Base-by-base conservation (phyloP, 163 green algal species). In the Scenedesmus sp. region DNA sequence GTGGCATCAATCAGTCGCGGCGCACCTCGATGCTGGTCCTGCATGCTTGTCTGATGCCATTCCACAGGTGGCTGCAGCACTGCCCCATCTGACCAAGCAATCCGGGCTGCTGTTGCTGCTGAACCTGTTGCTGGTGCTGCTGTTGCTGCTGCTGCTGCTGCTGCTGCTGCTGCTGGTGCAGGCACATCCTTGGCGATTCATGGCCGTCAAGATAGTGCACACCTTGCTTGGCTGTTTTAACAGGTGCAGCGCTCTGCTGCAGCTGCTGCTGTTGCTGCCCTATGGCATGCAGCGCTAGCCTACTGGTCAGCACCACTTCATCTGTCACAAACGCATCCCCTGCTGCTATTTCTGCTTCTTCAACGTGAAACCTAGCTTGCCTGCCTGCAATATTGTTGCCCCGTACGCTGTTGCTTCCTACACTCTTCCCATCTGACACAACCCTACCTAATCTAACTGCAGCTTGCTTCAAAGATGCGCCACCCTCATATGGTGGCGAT, bases 81-180 rank as follows among this genome's bases (percentile, higher is more conserved):
- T 76, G 30, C 9, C 33, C 30, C 10, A 72, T 24, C 46, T 70
- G 44, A 56, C 49, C 22, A 33, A 65, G 44, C 43, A n/a, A 42
- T 24, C 16, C 22, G 18, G 12, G 30, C 16, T 72, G 13, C 65
- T 37, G 65, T 5, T 76, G 65, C 65, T 40, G 65, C 65, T 40
- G n/a, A n/a, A n/a, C n/a, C n/a, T n/a, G 65, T 40, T 76, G 9
- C 56, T 65, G 68, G 37, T 88, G 83, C 53, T 80, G 83, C 56
- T 78, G 83, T 42, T 42, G 43, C 33, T 88, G 82, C 53, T 87
- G 53, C 37, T 46, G 59, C 59, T 30, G 80, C 46, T 49, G n/a
- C 56, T 81, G 83, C 56, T 81, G 83, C 70, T 81, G 78, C 78
- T 56, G 78, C 78, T 84, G 78, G 22, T 84, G 78, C 78, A 56